Evolutionary conservation across 306 rosid species (phyloP).

Genomic region (Clitoria ternatea): DNA sequence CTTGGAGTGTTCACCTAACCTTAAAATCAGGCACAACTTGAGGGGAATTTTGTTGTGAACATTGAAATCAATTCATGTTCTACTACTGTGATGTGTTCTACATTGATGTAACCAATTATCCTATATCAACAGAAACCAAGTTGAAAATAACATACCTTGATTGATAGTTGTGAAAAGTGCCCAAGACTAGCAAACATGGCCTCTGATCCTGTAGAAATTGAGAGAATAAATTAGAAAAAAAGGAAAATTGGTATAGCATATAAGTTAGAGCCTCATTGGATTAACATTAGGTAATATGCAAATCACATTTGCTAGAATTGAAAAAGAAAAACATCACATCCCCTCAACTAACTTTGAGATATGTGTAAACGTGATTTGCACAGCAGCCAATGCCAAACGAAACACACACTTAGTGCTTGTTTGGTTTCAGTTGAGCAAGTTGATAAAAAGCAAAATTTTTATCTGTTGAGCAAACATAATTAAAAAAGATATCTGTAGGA

Average conservation of each 20-base stretch:
- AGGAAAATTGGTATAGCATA: conserved; percentile 2
- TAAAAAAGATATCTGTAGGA: too few relatives aligned
- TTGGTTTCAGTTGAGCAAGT: too few relatives aligned
- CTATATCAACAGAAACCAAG: neutral
- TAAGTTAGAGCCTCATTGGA: neutral
- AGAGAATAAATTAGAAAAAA: conserved; percentile 18
- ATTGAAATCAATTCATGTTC: neutral
- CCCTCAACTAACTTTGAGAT: too few relatives aligned
- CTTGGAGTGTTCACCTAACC: neutral
- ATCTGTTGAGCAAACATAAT: too few relatives aligned
- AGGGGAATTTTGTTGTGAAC: neutral
- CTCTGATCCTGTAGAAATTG: conserved; percentile 67
- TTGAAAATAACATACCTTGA: conserved; percentile 50
- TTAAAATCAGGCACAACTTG: neutral
- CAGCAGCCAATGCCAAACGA: too few relatives aligned
- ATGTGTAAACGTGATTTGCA: too few relatives aligned
- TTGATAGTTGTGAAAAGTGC: conserved; percentile 89
- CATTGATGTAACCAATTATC: neutral
- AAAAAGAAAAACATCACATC: too few relatives aligned
- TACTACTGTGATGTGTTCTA: neutral
- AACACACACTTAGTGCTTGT: too few relatives aligned
- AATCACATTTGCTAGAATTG: too few relatives aligned
- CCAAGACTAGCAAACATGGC: conserved; percentile 99
- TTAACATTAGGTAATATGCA: too few relatives aligned
- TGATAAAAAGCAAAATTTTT: too few relatives aligned